phyloP scores from a whole-genome alignment of 768 basidiomycete genomes.

The Podaxis sp. region DNA sequence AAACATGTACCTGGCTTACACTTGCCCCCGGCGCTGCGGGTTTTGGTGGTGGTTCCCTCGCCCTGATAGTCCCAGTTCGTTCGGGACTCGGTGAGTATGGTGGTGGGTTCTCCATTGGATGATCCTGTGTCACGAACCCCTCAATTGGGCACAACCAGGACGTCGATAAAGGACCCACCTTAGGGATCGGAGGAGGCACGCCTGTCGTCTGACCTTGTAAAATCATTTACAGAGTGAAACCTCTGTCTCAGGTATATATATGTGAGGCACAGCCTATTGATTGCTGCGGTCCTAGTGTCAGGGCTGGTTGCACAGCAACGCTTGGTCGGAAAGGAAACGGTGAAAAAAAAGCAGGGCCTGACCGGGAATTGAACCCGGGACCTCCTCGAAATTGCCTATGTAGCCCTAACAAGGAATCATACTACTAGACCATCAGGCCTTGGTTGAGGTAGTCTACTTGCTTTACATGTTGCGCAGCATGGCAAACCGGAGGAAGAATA shows the following conservation, averaged over 20 bases:
- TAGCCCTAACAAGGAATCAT: slow-evolving; percentile 63
- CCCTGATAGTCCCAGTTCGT: background rate
- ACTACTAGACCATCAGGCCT: slow-evolving; percentile 43
- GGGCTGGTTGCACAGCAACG: background rate
- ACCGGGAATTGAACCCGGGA: slow-evolving; percentile 86
- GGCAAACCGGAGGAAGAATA: background rate
- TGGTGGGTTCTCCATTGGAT: slow-evolving; percentile 22
- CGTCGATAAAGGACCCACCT: background rate
- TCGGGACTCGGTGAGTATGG: slow-evolving; percentile 19
- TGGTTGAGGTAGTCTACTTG: rapidly evolving
- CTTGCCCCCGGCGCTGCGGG: slow-evolving; percentile 17
- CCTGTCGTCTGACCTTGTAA: slow-evolving; percentile 6
- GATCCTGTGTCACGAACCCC: background rate
- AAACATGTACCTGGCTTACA: slow-evolving; percentile 32
- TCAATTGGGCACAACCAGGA: background rate
- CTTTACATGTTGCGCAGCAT: background rate
- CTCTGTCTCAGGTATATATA: slow-evolving; percentile 5
- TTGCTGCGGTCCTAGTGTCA: no score
- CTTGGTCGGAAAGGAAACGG: background rate
- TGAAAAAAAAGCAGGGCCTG: slow-evolving; percentile 44
- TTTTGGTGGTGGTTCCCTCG: background rate
- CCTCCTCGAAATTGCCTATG: slow-evolving; percentile 55
- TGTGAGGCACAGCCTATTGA: background rate
- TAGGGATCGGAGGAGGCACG: background rate
- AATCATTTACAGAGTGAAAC: slow-evolving; percentile 6